Percentiles rank a stretch among this genome's conserved stretches.
These are phyloP conservation scores for Volvox carteri DNA, from an alignment of 163 green algal genomes.

Conservation along the genomic window DNA sequence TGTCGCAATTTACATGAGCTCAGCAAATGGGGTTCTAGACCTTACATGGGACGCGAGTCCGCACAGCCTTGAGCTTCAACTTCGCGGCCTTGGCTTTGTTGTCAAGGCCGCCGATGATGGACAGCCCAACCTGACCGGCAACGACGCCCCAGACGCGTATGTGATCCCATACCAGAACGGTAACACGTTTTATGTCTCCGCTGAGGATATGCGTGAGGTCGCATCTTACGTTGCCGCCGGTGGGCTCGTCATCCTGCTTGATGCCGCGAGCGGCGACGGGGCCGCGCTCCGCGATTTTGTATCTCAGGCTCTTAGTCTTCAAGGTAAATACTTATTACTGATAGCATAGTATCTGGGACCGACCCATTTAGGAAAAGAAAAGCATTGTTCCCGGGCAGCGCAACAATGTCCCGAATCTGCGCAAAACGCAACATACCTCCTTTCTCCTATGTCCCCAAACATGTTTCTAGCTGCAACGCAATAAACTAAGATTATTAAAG, in stretches of 20 bases:
- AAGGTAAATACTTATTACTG: too few relatives aligned
- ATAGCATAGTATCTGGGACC: too few relatives aligned
- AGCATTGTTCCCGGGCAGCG: too few relatives aligned
- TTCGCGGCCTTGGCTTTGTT: neutral
- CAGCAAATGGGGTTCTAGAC: constrained; percentile 3
- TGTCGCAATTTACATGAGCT: constrained; percentile 39
- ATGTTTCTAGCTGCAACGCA: too few relatives aligned
- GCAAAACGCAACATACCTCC: too few relatives aligned
- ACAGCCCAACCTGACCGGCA: constrained; percentile 2
- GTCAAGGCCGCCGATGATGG: neutral
- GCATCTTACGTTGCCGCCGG: neutral
- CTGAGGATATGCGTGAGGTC: constrained; percentile 26
- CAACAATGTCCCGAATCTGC: too few relatives aligned
- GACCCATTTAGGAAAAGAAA: too few relatives aligned
- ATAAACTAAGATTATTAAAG: too few relatives aligned
- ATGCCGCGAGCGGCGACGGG: neutral
- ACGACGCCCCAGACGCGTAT: neutral
- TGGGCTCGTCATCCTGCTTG: constrained; percentile 20
- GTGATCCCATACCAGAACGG: constrained; percentile 32
- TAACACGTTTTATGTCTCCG: constrained; percentile 4
- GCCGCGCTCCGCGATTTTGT: constrained; percentile 7
- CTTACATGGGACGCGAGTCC: constrained; percentile 2
- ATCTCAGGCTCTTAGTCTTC: neutral
- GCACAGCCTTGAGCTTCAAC: constrained; percentile 13
- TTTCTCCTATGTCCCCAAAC: too few relatives aligned